Percentiles rank a stretch among this genome's conserved stretches.
phyloP scores from a whole-genome alignment of 371 early-diverging fungal genomes.

The Zopfochytrium polystomum region DNA sequence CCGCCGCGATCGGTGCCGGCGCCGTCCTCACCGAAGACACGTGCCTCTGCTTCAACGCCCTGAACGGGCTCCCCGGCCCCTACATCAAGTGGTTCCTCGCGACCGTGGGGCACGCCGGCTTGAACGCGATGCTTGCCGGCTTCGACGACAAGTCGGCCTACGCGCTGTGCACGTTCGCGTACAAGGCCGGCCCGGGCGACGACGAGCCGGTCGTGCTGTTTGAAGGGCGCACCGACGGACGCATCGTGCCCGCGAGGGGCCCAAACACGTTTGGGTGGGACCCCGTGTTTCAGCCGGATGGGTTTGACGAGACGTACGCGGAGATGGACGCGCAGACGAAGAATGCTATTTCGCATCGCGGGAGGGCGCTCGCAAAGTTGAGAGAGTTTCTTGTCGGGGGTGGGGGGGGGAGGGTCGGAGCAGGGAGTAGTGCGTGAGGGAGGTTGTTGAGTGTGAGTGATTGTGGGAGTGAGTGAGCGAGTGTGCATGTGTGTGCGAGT shows the following conservation, averaged over 20 bases:
- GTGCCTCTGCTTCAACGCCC: slow-evolving; percentile 85
- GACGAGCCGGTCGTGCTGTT: slow-evolving; percentile 74
- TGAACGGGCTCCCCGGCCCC: slow-evolving; percentile 80
- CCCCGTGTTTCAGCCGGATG: slow-evolving; percentile 87
- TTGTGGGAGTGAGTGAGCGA: too few species aligned
- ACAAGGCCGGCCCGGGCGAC: slow-evolving; percentile 73
- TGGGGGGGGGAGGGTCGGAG: too few species aligned
- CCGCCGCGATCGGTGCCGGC: slow-evolving; percentile 65
- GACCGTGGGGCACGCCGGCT: slow-evolving; percentile 74
- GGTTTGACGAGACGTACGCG: slow-evolving; percentile 80
- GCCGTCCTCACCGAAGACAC: slow-evolving; percentile 95
- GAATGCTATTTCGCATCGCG: slow-evolving; percentile 88
- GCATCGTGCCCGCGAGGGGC: slow-evolving; percentile 87
- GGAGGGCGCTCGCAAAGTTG: slow-evolving; percentile 71
- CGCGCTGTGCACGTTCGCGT: slow-evolving; percentile 90
- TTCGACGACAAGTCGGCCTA: slow-evolving; percentile 82
- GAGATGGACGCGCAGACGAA: slow-evolving; percentile 81
- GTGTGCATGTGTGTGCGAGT: too few species aligned
- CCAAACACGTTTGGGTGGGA: slow-evolving; percentile 91
- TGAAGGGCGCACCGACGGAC: slow-evolving; percentile 81
- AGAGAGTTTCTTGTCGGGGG: slow-evolving; percentile 33
- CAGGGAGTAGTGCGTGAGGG: too few species aligned
- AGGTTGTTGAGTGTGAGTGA: too few species aligned
- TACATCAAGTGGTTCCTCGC: slow-evolving; percentile 88
- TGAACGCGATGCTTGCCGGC: slow-evolving; percentile 79